These are phyloP conservation scores for Exsudoporus frostii DNA, from an alignment of 768 basidiomycete species.

Conservation along the genomic window DNA sequence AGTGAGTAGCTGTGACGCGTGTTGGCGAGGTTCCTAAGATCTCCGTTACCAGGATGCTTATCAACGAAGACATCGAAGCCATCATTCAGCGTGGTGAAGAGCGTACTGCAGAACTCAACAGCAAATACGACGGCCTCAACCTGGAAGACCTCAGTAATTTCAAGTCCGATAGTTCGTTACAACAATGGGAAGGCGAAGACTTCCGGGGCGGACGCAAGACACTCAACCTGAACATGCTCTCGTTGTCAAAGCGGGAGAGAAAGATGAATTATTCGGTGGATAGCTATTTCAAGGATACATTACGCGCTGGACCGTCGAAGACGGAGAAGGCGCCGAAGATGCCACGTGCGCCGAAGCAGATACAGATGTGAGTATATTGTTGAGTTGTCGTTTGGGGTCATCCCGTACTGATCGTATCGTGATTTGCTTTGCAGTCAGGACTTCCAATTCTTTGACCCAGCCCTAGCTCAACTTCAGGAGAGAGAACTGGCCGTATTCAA, in stretches of 20 bases:
- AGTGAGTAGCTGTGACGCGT: constrained; percentile 43
- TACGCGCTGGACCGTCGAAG: constrained; percentile 78
- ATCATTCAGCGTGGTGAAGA: constrained; percentile 92
- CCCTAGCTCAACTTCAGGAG: constrained; percentile 79
- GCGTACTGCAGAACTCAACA: constrained; percentile 81
- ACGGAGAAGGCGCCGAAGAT: constrained; percentile 78
- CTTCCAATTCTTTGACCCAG: constrained; percentile 93
- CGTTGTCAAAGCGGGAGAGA: constrained; percentile 90
- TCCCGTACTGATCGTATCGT: neutral
- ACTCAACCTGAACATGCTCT: constrained; percentile 73
- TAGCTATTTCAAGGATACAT: constrained; percentile 90
- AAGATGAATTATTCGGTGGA: constrained; percentile 95
- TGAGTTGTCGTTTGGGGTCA: neutral
- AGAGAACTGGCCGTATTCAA: constrained; percentile 81
- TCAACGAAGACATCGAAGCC: constrained; percentile 90
- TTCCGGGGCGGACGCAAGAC: constrained; percentile 75
- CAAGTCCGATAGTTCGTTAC: constrained; percentile 87
- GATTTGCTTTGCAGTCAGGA: constrained; percentile 59
- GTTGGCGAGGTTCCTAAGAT: neutral
- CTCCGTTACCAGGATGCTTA: constrained; percentile 47
- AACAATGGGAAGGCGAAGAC: constrained; percentile 96
- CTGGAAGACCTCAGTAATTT: constrained; percentile 96
- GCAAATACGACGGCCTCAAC: constrained; percentile 89
- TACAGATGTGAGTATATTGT: constrained; percentile 60
- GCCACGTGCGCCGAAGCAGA: constrained; percentile 85